Conservation (phyloP, 176 grass and related monocot species). For the bread wheat (Triticum aestivum) region DNA sequence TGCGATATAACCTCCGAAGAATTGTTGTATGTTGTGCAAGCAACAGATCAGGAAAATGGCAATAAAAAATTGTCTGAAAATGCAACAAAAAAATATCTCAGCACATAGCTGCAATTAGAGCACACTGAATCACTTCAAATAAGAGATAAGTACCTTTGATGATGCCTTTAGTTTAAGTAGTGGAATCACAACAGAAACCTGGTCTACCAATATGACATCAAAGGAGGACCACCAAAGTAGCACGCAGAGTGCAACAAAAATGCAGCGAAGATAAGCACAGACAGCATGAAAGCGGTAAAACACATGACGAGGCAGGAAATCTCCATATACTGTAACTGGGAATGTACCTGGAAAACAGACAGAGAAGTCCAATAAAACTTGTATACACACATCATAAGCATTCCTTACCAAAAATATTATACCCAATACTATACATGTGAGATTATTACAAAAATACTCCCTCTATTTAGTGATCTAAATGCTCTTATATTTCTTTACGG, state of each 20-base stretch:
- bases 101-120: conserved; percentile 10
- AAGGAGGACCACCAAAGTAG: conserved; percentile 79
- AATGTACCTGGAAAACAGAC: conserved; percentile 52
- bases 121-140: background rate
- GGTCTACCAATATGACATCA: conserved; percentile 82
- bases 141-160: conserved; percentile 65
- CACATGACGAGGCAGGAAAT: conserved; percentile 88
- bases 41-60: conserved; percentile 94
- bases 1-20: conserved; percentile 77
- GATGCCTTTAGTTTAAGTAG: conserved; percentile 61
- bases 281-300: conserved; percentile 86
- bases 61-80: conserved; percentile 78
- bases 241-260: conserved; percentile 84
- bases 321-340: conserved; percentile 79
- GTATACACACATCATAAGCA: background rate
- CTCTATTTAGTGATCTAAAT: no score
- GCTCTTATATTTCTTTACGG: no score
- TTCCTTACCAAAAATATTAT: background rate
- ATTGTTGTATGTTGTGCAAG: conserved; percentile 86
- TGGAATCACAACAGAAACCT: conserved; percentile 91
- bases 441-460: background rate
- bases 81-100: conserved; percentile 19
- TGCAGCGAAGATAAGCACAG: conserved; percentile 88
- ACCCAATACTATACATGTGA: background rate
- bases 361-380: background rate